Base-by-base conservation (phyloP, 768 basidiomycete genomes). In the Trametopsis cervina region DNA sequence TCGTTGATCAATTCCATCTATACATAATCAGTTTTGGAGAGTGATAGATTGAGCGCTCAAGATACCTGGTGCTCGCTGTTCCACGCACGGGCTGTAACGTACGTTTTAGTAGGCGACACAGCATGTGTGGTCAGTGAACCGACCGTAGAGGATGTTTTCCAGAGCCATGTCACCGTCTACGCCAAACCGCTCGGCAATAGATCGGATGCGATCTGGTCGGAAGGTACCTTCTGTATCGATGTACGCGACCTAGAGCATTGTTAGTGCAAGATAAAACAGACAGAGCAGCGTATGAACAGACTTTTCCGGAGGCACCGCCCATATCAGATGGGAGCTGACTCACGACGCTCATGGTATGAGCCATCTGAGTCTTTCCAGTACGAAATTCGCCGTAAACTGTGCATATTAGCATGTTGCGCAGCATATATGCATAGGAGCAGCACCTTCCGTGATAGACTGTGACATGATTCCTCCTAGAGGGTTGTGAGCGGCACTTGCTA, bases 141-240 rank as follows among this genome's bases (percentile, higher is more conserved):
- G n/a, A 83, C 90, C 91, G 64, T 92, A 93, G n/a, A 94, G 76
- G 47, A 92, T 85, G 60, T 95, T 94, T 61, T 93, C 91, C 21
- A 93, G 67, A 1, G 83, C 87, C 78, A 88, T 81, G 46, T 77
- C 83, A 4, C 84, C 84, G 54, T 93, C 88, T n/a, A 98, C 89
- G 10, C 91, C 91, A 59, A 95, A 96, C 18, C 92, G 77, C 41
- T 95, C 90, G 17, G 95, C 92, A 53, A 98, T 89, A 21, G 89
- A 79, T 36, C 78, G 77, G 58, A 98, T 88, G 49, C 94, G 83
- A 62, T 98, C 93, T 2, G 94, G 94, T 26, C 94, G 85, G 68
- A 96, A 96, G 2, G 90, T 91, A n/a, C 89, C 89, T 74, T 92
- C 89, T 2, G 89, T 91, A 60, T 93, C 89, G 40, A 93, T 87